These are phyloP conservation scores for Lactarius sanguifluus DNA, from an alignment of 768 basidiomycete genomes.

Conservation along the genomic window DNA sequence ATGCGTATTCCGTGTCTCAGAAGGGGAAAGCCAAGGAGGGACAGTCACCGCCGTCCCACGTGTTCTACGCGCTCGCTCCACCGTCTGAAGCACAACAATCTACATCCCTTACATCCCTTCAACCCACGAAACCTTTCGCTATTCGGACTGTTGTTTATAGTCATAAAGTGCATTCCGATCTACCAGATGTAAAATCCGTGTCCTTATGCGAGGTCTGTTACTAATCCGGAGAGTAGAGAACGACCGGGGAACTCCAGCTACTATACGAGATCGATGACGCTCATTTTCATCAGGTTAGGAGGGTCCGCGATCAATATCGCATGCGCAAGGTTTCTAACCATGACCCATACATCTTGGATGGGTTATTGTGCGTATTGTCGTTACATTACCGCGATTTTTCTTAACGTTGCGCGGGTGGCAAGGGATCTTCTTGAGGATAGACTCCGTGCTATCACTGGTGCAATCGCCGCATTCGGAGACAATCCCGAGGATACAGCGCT, in stretches of 20 bases:
- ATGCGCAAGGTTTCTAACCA: constrained; percentile 14
- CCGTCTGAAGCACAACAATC: neutral
- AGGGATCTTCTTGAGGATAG: constrained; percentile 41
- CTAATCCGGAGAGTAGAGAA: constrained; percentile 14
- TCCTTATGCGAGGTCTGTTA: neutral
- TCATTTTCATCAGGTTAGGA: constrained; percentile 11
- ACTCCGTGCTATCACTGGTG: constrained; percentile 40
- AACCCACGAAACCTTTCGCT: neutral
- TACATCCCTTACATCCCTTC: neutral
- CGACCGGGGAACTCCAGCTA: constrained; percentile 5
- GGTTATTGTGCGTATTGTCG: constrained; percentile 5
- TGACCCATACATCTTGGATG: constrained; percentile 19
- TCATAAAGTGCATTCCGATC: constrained; percentile 17
- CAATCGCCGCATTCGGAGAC: constrained; percentile 33
- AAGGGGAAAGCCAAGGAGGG: constrained; percentile 21
- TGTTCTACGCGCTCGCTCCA: neutral
- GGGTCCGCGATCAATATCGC: constrained; percentile 12
- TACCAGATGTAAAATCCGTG: constrained; percentile 13
- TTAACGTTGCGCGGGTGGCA: neutral
- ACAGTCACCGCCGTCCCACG: neutral
- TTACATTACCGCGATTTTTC: neutral
- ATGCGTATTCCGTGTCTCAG: neutral
- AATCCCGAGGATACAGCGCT: constrained; percentile 1
- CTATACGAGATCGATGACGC: constrained; percentile 18
- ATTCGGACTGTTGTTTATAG: neutral